Percentiles rank a stretch among this genome's conserved stretches.
Evolutionary conservation across 495 filamentous ascomycete species (phyloP).

Genomic region (Arthonia radiata): DNA sequence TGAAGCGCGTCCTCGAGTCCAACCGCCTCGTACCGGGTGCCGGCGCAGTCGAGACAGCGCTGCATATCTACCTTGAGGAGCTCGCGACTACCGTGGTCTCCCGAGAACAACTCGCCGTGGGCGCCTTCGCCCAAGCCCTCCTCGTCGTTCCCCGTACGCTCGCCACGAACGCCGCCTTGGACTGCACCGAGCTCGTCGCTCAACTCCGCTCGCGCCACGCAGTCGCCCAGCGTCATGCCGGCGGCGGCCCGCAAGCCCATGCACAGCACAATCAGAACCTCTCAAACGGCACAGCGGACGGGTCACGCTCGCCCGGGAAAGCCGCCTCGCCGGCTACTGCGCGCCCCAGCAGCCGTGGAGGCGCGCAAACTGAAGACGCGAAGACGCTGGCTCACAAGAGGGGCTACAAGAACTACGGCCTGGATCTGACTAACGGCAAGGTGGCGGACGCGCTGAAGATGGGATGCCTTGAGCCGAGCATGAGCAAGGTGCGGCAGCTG

Average conservation of each 20-base stretch:
- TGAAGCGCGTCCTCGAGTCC: slow-evolving; percentile 92
- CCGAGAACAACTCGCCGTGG: slow-evolving; percentile 91
- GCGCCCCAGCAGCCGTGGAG: slow-evolving; percentile 1
- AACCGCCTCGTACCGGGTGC: slow-evolving; percentile 91
- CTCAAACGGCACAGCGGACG: background rate
- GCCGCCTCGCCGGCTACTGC: background rate
- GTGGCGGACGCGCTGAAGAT: slow-evolving; percentile 86
- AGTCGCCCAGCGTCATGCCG: slow-evolving; percentile 68
- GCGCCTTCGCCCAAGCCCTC: slow-evolving; percentile 85
- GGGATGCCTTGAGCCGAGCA: slow-evolving; percentile 85
- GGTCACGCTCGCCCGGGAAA: background rate
- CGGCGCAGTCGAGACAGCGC: slow-evolving; percentile 90
- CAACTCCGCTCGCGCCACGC: slow-evolving; percentile 89
- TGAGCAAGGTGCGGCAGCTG: slow-evolving; percentile 95
- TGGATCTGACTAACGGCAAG: slow-evolving; percentile 73
- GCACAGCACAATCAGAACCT: background rate
- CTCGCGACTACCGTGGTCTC: slow-evolving; percentile 95
- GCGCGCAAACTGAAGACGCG: slow-evolving; percentile 69
- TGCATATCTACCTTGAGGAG: slow-evolving; percentile 98
- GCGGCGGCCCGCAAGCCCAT: slow-evolving; percentile 15
- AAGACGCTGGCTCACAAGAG: slow-evolving; percentile 76
- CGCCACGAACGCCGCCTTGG: slow-evolving; percentile 90
- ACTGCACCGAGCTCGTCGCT: slow-evolving; percentile 80
- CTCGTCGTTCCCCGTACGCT: slow-evolving; percentile 91
- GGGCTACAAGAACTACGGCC: slow-evolving; percentile 92